Conservation (phyloP, 1,139 yeast genomes). For the Hyphopichia wangnamkhiaoensis region DNA sequence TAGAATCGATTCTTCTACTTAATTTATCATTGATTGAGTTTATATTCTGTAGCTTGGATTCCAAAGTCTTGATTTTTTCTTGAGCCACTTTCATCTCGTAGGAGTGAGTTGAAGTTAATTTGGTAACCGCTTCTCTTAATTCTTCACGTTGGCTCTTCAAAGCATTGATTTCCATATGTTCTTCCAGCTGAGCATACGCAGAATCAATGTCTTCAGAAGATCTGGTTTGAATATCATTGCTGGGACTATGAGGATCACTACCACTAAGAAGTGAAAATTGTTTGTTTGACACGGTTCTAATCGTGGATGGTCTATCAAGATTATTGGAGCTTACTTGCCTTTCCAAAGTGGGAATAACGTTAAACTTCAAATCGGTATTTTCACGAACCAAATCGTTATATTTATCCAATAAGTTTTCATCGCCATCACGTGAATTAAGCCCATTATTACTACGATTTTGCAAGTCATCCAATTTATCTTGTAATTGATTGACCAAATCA, state of each 20-base stretch:
- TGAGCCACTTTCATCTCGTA: slow-evolving; percentile 39
- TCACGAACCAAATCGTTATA: slow-evolving; percentile 42
- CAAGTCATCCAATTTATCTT: slow-evolving; percentile 41
- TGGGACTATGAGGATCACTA: slow-evolving; percentile 2
- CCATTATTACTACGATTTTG: slow-evolving; percentile 16
- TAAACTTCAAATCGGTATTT: slow-evolving; percentile 44
- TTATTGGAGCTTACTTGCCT: slow-evolving; percentile 14
- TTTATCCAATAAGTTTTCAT: slow-evolving; percentile 30
- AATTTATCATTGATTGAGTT: slow-evolving; percentile 37
- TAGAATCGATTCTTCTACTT: slow-evolving; percentile 22
- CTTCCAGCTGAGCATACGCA: slow-evolving; percentile 23
- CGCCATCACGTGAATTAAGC: slow-evolving; percentile 17
- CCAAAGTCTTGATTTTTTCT: slow-evolving; percentile 46
- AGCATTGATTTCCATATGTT: slow-evolving; percentile 32
- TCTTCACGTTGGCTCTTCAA: slow-evolving; percentile 59
- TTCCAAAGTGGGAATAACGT: slow-evolving; percentile 45
- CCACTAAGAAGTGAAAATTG: slow-evolving; percentile 21
- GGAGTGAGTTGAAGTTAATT: slow-evolving; percentile 36
- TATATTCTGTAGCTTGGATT: slow-evolving; percentile 37
- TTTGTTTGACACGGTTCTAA: slow-evolving; percentile 8
- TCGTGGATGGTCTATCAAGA: neutral
- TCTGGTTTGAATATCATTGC: slow-evolving; percentile 9
- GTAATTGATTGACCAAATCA: slow-evolving; percentile 45
- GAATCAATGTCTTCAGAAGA: slow-evolving; percentile 10
- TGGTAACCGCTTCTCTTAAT: slow-evolving; percentile 53